phyloP scores from a whole-genome alignment of 2,329 filamentous ascomycete species.

The Phaeomoniella chlamydospora region DNA sequence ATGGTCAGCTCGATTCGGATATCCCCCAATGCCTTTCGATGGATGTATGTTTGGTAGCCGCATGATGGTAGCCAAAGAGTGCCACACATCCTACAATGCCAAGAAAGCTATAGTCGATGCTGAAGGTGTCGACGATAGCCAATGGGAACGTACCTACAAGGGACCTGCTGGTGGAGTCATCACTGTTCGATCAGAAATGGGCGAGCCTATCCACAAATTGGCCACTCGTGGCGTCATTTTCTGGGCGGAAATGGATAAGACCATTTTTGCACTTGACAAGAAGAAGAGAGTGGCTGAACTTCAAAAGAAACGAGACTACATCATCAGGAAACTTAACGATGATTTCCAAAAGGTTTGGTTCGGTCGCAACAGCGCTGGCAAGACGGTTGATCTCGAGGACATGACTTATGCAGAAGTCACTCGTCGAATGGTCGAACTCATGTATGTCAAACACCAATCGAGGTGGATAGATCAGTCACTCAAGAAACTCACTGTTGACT shows the following conservation, averaged over 20 bases:
- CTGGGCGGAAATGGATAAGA: slow-evolving; percentile 98
- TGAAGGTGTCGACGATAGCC: slow-evolving; percentile 61
- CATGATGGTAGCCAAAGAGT: slow-evolving; percentile 91
- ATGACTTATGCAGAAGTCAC: slow-evolving; percentile 91
- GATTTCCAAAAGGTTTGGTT: slow-evolving; percentile 98
- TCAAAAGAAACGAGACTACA: slow-evolving; percentile 76
- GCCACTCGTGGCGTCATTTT: slow-evolving; percentile 91
- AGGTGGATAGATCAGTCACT: slow-evolving; percentile 86
- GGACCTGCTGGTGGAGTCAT: slow-evolving; percentile 84
- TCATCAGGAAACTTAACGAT: slow-evolving; percentile 90
- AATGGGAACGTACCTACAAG: slow-evolving; percentile 93
- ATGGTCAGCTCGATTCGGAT: slow-evolving; percentile 78
- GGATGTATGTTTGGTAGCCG: slow-evolving; percentile 82
- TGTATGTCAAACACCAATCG: slow-evolving; percentile 81
- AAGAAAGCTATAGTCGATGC: slow-evolving; percentile 86
- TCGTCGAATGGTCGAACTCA: slow-evolving; percentile 72
- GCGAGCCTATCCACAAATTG: slow-evolving; percentile 97
- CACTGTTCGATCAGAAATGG: slow-evolving; percentile 97
- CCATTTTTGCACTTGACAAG: slow-evolving; percentile 93
- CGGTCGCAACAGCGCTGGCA: slow-evolving; percentile 64
- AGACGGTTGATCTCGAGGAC: slow-evolving; percentile 78
- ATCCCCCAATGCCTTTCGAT: slow-evolving; percentile 88
- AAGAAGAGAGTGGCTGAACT: slow-evolving; percentile 80
- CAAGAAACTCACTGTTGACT: slow-evolving; percentile 74
- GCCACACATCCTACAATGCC: slow-evolving; percentile 70